A percentile compares a stretch with the other conserved stretches of the same genome.
phyloP scores from a whole-genome alignment of 176 grass and related monocot genomes.

The Oryza punctata region DNA sequence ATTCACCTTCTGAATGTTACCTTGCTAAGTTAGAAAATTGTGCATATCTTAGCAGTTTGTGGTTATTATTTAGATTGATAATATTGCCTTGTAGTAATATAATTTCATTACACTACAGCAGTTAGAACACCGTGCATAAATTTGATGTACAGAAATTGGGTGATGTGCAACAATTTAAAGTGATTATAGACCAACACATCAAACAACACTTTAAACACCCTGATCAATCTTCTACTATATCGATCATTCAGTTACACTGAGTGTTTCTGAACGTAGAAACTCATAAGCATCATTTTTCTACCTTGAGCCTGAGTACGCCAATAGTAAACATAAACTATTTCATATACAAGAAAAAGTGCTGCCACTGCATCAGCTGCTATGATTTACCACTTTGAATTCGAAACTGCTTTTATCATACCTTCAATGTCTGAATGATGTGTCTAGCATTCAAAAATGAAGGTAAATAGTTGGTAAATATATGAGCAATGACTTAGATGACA shows the following conservation, averaged over 20 bases:
- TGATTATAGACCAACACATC: conserved; percentile 4
- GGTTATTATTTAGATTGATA: conserved; percentile 15
- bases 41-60: conserved; percentile 9
- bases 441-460: conserved; percentile 1
- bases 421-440: conserved; percentile 13
- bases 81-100: neutral
- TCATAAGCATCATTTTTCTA: neutral
- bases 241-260: conserved; percentile 8
- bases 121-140: neutral
- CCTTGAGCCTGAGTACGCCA: conserved; percentile 10
- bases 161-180: conserved; percentile 10
- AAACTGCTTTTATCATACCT: neutral
- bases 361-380: neutral
- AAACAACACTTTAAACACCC: conserved; percentile 4
- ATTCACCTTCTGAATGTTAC: conserved; percentile 15
- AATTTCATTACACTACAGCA: conserved; percentile 12
- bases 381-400: conserved; percentile 8
- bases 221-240: neutral
- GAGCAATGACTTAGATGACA: conserved; percentile 8
- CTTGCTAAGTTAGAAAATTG: conserved; percentile 3
- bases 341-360: conserved; percentile 24
- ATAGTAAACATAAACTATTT: conserved; percentile 2
- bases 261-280: conserved; percentile 15
- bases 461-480: conserved; percentile 23
- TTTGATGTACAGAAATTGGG: neutral